Conservation (phyloP, 148 eudicot genomes). For the Camellia lanceoleosa region DNA sequence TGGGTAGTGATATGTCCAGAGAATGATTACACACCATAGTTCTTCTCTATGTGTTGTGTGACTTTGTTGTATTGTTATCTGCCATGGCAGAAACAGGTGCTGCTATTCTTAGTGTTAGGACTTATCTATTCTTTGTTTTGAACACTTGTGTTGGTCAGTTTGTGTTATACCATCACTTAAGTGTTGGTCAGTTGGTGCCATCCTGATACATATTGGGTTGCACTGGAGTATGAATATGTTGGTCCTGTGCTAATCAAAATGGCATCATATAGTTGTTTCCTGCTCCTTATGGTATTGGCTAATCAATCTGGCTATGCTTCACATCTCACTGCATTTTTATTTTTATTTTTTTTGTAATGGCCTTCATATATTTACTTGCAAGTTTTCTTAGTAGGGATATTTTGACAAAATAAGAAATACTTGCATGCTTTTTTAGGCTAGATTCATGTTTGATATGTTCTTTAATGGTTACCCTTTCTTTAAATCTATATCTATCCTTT, state of each 20-base stretch:
- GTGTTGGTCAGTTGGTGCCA: neutral
- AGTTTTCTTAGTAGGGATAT: neutral
- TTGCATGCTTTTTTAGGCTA: neutral
- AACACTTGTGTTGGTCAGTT: neutral
- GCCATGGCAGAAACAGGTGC: neutral
- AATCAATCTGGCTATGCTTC: neutral
- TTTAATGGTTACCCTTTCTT: neutral
- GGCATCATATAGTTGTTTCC: neutral
- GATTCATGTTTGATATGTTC: neutral
- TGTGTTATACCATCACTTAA: neutral
- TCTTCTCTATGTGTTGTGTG: neutral
- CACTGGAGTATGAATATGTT: neutral
- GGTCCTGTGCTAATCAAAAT: neutral
- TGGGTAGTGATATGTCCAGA: neutral
- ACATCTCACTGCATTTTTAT: neutral
- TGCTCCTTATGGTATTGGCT: neutral
- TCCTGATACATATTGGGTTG: neutral
- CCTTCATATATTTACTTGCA: neutral
- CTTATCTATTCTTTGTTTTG: neutral
- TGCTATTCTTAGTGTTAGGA: neutral
- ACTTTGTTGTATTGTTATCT: neutral
- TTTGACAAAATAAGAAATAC: too few relatives aligned
- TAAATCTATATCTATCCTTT: conserved; percentile 11
- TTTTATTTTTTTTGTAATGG: neutral
- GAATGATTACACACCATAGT: neutral